Conservation (phyloP, 106 monocot genomes). For the Agapanthus africanus region DNA sequence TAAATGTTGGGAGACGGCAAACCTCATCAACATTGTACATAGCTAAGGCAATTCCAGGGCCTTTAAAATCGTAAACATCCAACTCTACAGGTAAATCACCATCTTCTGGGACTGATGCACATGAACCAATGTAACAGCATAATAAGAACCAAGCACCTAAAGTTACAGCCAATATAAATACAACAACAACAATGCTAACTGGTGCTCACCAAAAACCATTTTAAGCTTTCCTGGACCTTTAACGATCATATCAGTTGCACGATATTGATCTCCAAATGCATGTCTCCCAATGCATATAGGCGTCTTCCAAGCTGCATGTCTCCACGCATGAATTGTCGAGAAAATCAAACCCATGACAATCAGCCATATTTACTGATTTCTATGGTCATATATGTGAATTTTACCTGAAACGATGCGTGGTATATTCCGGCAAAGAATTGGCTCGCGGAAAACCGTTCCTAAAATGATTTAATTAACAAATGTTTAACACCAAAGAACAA, state of each 20-base stretch:
- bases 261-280: conserved; percentile 85
- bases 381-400: background rate
- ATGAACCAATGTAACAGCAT: background rate
- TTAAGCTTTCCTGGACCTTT: conserved; percentile 76
- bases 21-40: conserved; percentile 91
- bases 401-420: conserved; percentile 58
- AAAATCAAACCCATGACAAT: background rate
- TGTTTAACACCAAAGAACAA: background rate
- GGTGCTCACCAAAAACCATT: conserved; percentile 60
- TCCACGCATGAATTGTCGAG: background rate
- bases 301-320: conserved; percentile 61
- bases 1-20: background rate
- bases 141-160: background rate
- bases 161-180: background rate
- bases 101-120: conserved; percentile 48
- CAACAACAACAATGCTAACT: background rate
- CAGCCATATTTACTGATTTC: too few relatives aligned
- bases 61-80: conserved; percentile 63
- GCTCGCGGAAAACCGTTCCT: conserved; percentile 87
- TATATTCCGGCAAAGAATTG: conserved; percentile 65
- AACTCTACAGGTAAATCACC: conserved; percentile 33
- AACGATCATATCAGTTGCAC: conserved; percentile 63
- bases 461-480: background rate
- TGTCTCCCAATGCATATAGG: conserved; percentile 87
- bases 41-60: conserved; percentile 61